Evolutionary conservation across 441 rosid genomes (phyloP), one percentile per base, ranked within the genome.

Genomic region (Syzygium syzygioides): DNA sequence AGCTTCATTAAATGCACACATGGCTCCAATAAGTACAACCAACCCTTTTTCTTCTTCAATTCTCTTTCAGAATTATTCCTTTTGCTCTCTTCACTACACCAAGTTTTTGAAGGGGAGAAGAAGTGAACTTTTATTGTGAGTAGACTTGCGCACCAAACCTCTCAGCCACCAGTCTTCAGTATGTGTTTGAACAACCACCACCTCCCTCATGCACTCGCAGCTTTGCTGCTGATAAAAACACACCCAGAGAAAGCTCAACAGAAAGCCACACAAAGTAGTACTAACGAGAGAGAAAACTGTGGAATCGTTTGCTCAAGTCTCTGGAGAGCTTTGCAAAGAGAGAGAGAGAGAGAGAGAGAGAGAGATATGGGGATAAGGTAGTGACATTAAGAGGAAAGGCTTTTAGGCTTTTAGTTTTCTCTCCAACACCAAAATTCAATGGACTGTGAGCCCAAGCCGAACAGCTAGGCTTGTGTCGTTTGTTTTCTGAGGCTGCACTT

Each of bases 121-220:
- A 76, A 76, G 83, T 41, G 52, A 41, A 37, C 25, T 85, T 32
- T 55, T 32, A 87, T 15, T 28, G 41, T 12, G 83, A 76, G 53
- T 13, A 76, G n/a, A 76, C 41, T 41, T 25, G 83, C 41, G 60
- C 87, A 87, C 83, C 86, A 60, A 84, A 88, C 87, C 79, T 60
- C 53, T 50, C 60, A 88, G 56, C 89, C 87, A 88, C 89, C 89
- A 64, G 89, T 84, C 87, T 84, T 84, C 59, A 19, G n/a, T 59
- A 20, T 32, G 41, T 48, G 79, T 53, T 68, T 71, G 66, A 41
- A 30, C 86, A 37, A 19, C 30, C 45, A 87, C 11, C 54, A 14
- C 45, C 83, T n/a, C 83, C 83, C 53, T 76, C 83, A 76, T 76
- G 83, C 52, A 76, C 83, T 45, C 13, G 83, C 53, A 76, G 83